Base-by-base conservation (phyloP, 192 early-diverging fungal species). In the Gamsiella multidivaricata region DNA sequence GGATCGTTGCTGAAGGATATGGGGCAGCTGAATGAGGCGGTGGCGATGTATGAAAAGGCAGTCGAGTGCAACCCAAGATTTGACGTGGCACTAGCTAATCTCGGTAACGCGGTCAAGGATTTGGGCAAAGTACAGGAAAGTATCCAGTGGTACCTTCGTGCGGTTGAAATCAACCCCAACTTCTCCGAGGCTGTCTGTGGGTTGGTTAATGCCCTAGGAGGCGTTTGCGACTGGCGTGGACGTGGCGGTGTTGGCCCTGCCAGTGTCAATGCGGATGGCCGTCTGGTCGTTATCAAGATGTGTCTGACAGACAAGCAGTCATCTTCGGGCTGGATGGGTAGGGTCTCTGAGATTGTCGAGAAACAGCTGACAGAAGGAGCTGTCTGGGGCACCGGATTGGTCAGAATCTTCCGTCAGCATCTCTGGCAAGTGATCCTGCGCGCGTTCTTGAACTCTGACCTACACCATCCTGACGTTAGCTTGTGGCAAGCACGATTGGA, bases 151-250 rank as follows among this genome's bases (percentile, higher is more conserved):
- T 97, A 97, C 74, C 66, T 89, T 49, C 89, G 93, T 25, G 94
- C 95, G 0, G 88, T 95, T 14, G 87, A 89, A 31, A 90, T 89
- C 54, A 95, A 94, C 59, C 94, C 94, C 15, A 89, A 95, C 61
- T 97, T 97, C 83, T 90, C 94, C 23, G 95, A 97, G 72, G 95
- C 95, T 3, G 89, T 96, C 41, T 96, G 95, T 80, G 95, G 95
- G 29, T 88, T 91, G 60, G 94, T 96, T 51, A 96, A 97, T 71
- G 88, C 91, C 6, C 81, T 96, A 60, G 86, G 92, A 26, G 94
- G 94, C 55, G 90, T 97, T 2, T 97, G 96, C 78, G 90, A 96
- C 61, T 97, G 96, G 96, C 85, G 88, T 29, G 92, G 87, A 28
- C 90, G 95, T 32, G 91, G 90, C 42, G 90, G 87, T 37, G 88